phyloP scores from a whole-genome alignment of 1,139 yeast genomes.

The Candida buenavistaensis region DNA sequence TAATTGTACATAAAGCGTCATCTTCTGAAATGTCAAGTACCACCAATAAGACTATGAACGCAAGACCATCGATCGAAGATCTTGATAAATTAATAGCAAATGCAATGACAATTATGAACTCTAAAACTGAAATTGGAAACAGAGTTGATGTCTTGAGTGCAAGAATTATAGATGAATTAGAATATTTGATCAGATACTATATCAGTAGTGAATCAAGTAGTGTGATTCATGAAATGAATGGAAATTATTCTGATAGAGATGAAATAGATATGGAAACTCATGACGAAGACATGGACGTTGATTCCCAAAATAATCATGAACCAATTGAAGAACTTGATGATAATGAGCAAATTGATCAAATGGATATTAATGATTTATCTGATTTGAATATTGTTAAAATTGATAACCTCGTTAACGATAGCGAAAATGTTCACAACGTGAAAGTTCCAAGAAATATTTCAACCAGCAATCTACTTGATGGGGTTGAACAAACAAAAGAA shows the following conservation, averaged over 20 bases:
- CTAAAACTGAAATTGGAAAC: slow-evolving; percentile 29
- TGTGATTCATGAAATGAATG: slow-evolving; percentile 24
- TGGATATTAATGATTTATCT: slow-evolving; percentile 41
- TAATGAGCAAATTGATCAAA: slow-evolving; percentile 14
- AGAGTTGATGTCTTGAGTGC: slow-evolving; percentile 78
- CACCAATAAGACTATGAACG: background rate
- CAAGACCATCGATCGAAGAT: slow-evolving; percentile 11
- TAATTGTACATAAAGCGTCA: slow-evolving; percentile 7
- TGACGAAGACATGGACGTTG: slow-evolving; percentile 6
- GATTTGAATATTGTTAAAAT: slow-evolving; percentile 41
- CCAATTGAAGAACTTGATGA: slow-evolving; percentile 10
- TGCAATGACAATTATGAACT: slow-evolving; percentile 16
- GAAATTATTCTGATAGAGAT: slow-evolving; percentile 5
- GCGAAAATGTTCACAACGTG: slow-evolving; percentile 11
- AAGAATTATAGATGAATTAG: slow-evolving; percentile 73
- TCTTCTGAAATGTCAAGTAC: background rate
- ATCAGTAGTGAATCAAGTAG: slow-evolving; percentile 25
- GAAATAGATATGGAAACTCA: slow-evolving; percentile 16
- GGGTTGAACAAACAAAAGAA: slow-evolving; percentile 21
- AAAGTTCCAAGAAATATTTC: slow-evolving; percentile 11
- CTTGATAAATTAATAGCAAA: slow-evolving; percentile 11
- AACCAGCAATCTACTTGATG: slow-evolving; percentile 15
- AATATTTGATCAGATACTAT: slow-evolving; percentile 41
- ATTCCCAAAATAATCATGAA: background rate
- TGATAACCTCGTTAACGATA: slow-evolving; percentile 36